phyloP scores from a whole-genome alignment of 116 monocot species.

The Posidonia oceanica region DNA sequence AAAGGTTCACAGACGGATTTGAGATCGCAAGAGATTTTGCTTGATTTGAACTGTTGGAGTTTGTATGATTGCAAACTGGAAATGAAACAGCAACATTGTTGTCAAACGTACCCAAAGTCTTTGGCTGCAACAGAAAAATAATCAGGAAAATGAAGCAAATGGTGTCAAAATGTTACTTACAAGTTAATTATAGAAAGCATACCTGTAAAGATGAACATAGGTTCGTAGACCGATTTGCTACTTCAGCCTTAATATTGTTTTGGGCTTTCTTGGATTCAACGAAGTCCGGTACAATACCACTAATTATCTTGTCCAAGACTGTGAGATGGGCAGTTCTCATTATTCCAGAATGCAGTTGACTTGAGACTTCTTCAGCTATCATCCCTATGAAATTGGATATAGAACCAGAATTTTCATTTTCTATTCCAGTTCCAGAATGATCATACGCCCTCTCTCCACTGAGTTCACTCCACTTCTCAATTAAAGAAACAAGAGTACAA shows the following conservation, averaged over 20 bases:
- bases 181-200: not conserved
- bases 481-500: slow-evolving; percentile 55
- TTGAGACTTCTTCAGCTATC: slow-evolving; percentile 50
- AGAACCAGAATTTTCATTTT: slow-evolving; percentile 16
- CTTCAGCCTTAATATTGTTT: slow-evolving; percentile 8
- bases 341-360: slow-evolving; percentile 60
- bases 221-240: slow-evolving; percentile 2
- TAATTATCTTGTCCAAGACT: slow-evolving; percentile 71
- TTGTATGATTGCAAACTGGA: too few relatives aligned
- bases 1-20: not conserved
- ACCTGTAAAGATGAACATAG: slow-evolving; percentile 8
- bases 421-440: slow-evolving; percentile 12
- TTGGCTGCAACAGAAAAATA: too few relatives aligned
- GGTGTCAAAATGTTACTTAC: too few relatives aligned
- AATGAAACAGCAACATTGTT: too few relatives aligned
- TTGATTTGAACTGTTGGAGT: too few relatives aligned
- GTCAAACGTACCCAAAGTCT: too few relatives aligned
- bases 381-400: slow-evolving; percentile 27
- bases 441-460: slow-evolving; percentile 6
- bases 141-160: too few relatives aligned
- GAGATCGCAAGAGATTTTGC: too few relatives aligned
- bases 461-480: slow-evolving; percentile 50
- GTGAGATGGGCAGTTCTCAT: slow-evolving; percentile 70
- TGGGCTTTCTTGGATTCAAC: slow-evolving; percentile 47
- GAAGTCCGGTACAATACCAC: slow-evolving; percentile 59